These are phyloP conservation scores for Lathyrus tuberosus DNA, from an alignment of 306 rosid species.

Conservation along the genomic window DNA sequence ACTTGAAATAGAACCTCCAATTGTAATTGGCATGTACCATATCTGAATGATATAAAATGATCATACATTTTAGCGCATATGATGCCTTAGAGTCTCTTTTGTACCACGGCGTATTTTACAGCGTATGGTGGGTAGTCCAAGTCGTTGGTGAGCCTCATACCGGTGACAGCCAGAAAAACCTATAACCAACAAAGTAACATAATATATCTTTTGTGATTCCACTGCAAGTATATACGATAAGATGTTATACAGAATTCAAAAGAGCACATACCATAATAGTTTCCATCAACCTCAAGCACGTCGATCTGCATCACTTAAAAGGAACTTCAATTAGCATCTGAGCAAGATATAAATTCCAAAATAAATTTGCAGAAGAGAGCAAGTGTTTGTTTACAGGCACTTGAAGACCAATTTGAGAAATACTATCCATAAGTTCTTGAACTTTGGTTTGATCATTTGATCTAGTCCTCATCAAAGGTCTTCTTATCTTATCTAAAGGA, in stretches of 20 bases:
- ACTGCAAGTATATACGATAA: neutral
- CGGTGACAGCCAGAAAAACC: constrained; percentile 99
- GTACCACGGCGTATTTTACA: constrained; percentile 95
- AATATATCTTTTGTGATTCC: neutral
- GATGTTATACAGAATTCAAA: neutral
- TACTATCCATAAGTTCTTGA: constrained; percentile 83
- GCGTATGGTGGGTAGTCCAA: constrained; percentile 86
- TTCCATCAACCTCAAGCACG: constrained; percentile 94
- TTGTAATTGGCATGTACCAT: neutral
- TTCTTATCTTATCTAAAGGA: constrained; percentile 86
- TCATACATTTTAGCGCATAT: constrained; percentile 58
- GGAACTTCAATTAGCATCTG: constrained; percentile 37
- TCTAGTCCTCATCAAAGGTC: constrained; percentile 93
- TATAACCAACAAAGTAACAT: constrained; percentile 30
- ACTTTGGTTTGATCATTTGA: constrained; percentile 77
- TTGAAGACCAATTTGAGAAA: constrained; percentile 85
- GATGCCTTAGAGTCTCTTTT: constrained; percentile 93
- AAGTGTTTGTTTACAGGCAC: constrained; percentile 67
- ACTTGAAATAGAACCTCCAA: constrained; percentile 19
- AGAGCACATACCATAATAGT: constrained; percentile 69
- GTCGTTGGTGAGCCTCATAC: constrained; percentile 90
- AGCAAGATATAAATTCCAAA: neutral
- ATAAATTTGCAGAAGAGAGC: constrained; percentile 12
- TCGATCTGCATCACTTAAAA: constrained; percentile 71
- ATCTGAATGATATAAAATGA: neutral